Base-by-base conservation (phyloP, 2,329 filamentous ascomycete genomes). In the Elsinoe arachidis region DNA sequence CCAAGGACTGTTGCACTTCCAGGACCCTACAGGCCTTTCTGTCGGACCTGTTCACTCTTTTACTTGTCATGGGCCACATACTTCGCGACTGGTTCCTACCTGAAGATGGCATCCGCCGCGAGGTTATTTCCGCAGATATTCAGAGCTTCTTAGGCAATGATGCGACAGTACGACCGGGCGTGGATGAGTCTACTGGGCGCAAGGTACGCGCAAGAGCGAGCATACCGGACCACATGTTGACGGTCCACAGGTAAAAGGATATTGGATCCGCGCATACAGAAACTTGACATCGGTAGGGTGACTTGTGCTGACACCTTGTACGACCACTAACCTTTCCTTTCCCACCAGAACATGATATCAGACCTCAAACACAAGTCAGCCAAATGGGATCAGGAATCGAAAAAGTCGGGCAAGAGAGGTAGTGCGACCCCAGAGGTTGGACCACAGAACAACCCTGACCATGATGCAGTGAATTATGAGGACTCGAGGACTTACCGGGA, bases 41-140 rank as follows among this genome's bases (percentile, higher is more conserved):
- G 9, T 53, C 33, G 34, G 49, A 15, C n/a, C 14, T 19, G 10
- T 35, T 7, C 49, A 19, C 17, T 10, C 41, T 46, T 17, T 46
- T n/a, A 23, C 41, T 23, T 53, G 49, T 34, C 21, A 53, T 53
- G 49, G 17, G 30, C 17, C 33, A 34, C n/a, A 53, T 69, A 67
- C 73, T 68, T 35, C 68, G 69, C 43, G 71, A 76, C 68, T 78
- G 76, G 76, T 78, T 77, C 64, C 70, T 76, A 62, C 71, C 72
- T 12, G 75, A 72, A 61, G 74, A 77, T 49, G 76, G 76, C 67
- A 78, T 78, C 64, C 73, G 75, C 58, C 67, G 76, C 64, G 73
- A 77, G 67, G 76, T 78, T 67, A 78, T 78, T 62, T 76, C 75
- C 49, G 74, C 75, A 62, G 76, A 78, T 67, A 78, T 78, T 63